Conservation (phyloP, 306 rosid genomes). For the Hylodesmum podocarpum region DNA sequence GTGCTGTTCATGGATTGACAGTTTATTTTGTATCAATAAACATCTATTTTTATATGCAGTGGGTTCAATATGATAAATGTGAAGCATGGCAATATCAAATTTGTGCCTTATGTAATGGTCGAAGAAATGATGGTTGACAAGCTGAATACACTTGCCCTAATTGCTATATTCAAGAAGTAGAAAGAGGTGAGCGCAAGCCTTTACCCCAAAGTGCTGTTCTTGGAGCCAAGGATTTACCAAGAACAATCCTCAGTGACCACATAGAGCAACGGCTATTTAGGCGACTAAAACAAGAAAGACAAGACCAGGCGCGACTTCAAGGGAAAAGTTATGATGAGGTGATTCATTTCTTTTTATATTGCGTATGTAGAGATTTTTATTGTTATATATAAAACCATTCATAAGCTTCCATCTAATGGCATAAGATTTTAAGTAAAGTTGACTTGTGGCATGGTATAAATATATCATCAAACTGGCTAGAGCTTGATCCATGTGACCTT, state of each 20-base stretch:
- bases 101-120: conserved; percentile 94
- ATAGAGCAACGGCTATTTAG: conserved; percentile 76
- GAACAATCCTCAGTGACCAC: conserved; percentile 87
- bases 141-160: conserved; percentile 98
- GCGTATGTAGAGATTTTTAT: neutral
- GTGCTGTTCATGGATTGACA: conserved; percentile 4
- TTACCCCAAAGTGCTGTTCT: conserved; percentile 97
- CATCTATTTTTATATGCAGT: conserved; percentile 51
- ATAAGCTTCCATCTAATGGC: neutral
- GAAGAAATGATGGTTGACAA: conserved; percentile 96
- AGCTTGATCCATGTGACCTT: neutral
- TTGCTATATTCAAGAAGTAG: conserved; percentile 82
- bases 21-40: conserved; percentile 34
- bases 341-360: conserved; percentile 15
- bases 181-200: conserved; percentile 93
- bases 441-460: neutral
- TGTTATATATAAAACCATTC: neutral
- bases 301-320: conserved; percentile 77
- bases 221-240: conserved; percentile 96
- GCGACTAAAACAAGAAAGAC: conserved; percentile 72
- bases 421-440: neutral
- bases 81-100: conserved; percentile 99
- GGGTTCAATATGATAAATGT: conserved; percentile 99
- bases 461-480: neutral
- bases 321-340: conserved; percentile 94